phyloP scores from a whole-genome alignment of 805 yeast genomes.

The Yamadazyma nakazawae region DNA sequence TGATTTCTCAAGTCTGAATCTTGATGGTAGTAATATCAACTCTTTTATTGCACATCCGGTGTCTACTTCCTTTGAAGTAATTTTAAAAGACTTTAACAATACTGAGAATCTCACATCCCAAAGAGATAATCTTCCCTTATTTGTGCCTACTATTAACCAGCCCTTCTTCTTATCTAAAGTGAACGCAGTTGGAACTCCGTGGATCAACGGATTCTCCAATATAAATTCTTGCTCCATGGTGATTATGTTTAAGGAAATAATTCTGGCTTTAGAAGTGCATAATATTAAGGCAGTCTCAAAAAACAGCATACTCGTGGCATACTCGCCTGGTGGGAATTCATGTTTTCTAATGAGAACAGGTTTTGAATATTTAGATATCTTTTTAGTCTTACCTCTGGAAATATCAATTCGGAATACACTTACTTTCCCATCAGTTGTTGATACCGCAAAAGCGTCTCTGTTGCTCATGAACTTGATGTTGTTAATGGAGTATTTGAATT shows the following conservation, averaged over 20 bases:
- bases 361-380: slow-evolving; percentile 26
- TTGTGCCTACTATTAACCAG: slow-evolving; percentile 76
- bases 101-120: slow-evolving; percentile 79
- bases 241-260: slow-evolving; percentile 57
- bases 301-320: slow-evolving; percentile 9
- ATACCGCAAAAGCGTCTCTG: slow-evolving; percentile 57
- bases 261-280: slow-evolving; percentile 50
- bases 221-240: slow-evolving; percentile 42
- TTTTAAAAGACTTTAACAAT: slow-evolving; percentile 58
- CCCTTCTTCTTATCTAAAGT: slow-evolving; percentile 48
- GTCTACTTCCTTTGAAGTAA: slow-evolving; percentile 34
- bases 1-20: not conserved
- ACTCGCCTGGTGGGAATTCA: slow-evolving; percentile 26
- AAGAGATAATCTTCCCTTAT: slow-evolving; percentile 65
- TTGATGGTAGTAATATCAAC: slow-evolving; percentile 10
- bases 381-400: slow-evolving; percentile 30
- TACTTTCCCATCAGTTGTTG: slow-evolving; percentile 46
- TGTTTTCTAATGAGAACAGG: slow-evolving; percentile 39
- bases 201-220: slow-evolving; percentile 54
- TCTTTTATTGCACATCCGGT: slow-evolving; percentile 5
- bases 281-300: slow-evolving; percentile 40
- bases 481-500: slow-evolving; percentile 49
- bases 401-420: slow-evolving; percentile 36
- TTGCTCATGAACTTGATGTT: slow-evolving; percentile 49
- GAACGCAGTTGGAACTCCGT: slow-evolving; percentile 66